A percentile compares a stretch with the other conserved stretches of the same genome.
Evolutionary conservation across 1,284 basidiomycete genomes (phyloP).

Genomic region (Boletus mariae): DNA sequence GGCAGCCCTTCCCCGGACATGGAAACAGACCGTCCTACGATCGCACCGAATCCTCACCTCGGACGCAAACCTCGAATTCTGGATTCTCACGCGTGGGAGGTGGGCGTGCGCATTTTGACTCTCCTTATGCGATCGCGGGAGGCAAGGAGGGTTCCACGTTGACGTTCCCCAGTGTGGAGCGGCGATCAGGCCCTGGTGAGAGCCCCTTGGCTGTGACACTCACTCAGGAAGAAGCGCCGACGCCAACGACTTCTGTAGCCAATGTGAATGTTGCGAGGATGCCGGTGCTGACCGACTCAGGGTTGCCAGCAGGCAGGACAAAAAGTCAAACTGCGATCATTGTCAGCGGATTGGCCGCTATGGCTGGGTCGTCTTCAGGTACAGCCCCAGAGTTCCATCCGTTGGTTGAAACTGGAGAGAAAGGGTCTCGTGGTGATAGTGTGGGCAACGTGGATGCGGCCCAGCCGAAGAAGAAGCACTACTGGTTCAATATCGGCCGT

Average conservation of each 20-base stretch:
- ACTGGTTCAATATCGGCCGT: constrained; percentile 63
- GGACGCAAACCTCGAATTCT: constrained; percentile 40
- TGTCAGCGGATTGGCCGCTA: constrained; percentile 27
- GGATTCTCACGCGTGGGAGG: constrained; percentile 79
- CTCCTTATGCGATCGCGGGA: constrained; percentile 68
- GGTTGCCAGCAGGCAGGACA: constrained; percentile 63
- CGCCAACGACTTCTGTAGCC: constrained; percentile 51
- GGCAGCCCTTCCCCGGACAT: constrained; percentile 64
- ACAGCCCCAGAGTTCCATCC: constrained; percentile 18
- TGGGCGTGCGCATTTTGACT: constrained; percentile 72
- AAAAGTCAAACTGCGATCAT: constrained; percentile 79
- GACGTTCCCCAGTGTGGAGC: constrained; percentile 63
- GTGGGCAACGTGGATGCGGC: constrained; percentile 36
- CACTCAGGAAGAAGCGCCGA: constrained; percentile 37
- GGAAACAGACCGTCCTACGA: constrained; percentile 46
- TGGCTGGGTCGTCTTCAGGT: constrained; percentile 9
- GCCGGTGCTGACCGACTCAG: constrained; percentile 36
- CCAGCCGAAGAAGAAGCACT: constrained; percentile 52
- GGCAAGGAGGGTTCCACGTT: constrained; percentile 45
- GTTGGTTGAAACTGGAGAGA: constrained; percentile 17
- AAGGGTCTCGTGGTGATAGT: constrained; percentile 15
- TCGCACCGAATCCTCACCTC: constrained; percentile 28
- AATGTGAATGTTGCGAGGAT: constrained; percentile 37
- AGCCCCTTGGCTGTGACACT: constrained; percentile 19
- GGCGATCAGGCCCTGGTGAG: constrained; percentile 28